phyloP scores from a whole-genome alignment of 1,139 yeast genomes.

The Magnusiomyces suaveolens region DNA sequence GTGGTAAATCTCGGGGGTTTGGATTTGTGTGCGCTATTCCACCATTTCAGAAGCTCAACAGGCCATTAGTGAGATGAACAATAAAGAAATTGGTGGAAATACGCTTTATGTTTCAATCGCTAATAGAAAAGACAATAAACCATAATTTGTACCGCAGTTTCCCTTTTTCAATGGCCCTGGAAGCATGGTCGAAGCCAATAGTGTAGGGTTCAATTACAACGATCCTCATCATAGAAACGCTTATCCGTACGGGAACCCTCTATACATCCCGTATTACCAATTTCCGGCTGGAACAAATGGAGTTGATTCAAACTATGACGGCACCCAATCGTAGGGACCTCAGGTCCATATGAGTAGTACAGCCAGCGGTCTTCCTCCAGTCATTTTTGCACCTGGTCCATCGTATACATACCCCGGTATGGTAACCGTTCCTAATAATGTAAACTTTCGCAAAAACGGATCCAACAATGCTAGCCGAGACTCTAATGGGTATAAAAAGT shows the following conservation, averaged over 20 bases:
- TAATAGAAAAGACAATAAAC: constrained; percentile 74
- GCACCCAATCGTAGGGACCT: not conserved
- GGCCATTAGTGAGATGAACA: constrained; percentile 89
- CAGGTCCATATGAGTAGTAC: not conserved
- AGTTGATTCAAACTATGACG: not conserved
- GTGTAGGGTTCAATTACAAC: not conserved
- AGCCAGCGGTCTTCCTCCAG: not conserved
- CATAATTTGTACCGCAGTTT: constrained; percentile 43
- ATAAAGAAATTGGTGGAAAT: constrained; percentile 74
- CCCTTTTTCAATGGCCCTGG: not conserved
- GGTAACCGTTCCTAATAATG: not conserved
- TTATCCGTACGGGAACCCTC: not conserved
- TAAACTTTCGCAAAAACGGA: not conserved
- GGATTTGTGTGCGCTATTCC: constrained; percentile 92
- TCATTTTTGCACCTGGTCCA: not conserved
- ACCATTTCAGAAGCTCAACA: constrained; percentile 86
- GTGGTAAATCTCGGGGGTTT: constrained; percentile 83
- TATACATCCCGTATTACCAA: not conserved
- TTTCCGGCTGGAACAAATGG: not conserved
- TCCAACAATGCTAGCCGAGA: not conserved
- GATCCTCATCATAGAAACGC: not conserved
- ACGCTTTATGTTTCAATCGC: constrained; percentile 91
- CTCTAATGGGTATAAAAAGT: not conserved
- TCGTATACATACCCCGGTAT: not conserved
- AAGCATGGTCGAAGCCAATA: not conserved